Percentiles rank a stretch among this genome's conserved stretches.
Evolutionary conservation across 2,329 filamentous ascomycete species (phyloP).

Genomic region (Drechslerella dactyloides): DNA sequence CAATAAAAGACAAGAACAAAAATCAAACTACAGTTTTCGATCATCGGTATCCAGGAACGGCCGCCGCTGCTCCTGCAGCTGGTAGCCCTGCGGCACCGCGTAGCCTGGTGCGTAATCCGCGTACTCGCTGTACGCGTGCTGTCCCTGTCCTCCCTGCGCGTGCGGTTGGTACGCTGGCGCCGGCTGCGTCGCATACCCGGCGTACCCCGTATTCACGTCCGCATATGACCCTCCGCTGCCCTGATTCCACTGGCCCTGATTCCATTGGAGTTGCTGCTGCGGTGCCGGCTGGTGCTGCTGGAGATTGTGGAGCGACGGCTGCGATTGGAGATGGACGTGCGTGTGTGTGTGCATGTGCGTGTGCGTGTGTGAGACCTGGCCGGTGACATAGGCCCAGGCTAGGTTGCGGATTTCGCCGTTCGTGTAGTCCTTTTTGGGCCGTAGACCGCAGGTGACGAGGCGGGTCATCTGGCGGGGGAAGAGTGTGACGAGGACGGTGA

Average conservation of each 20-base stretch:
- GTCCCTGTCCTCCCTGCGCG: neutral
- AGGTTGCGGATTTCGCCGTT: conserved; percentile 39
- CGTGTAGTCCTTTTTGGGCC: conserved; percentile 38
- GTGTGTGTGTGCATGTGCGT: conserved; percentile 5
- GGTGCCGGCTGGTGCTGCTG: conserved; percentile 9
- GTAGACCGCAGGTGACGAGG: conserved; percentile 36
- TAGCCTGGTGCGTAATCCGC: conserved; percentile 26
- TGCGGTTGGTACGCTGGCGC: neutral
- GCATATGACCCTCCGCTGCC: neutral
- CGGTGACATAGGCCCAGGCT: conserved; percentile 22
- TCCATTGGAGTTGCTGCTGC: conserved; percentile 8
- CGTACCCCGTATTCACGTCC: conserved; percentile 14
- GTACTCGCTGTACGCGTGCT: conserved; percentile 7
- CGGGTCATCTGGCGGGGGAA: conserved; percentile 44
- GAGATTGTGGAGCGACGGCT: conserved; percentile 1
- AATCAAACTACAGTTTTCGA: conserved; percentile 8
- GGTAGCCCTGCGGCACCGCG: conserved; percentile 30
- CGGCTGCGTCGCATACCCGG: conserved; percentile 18
- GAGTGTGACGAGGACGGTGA: conserved; percentile 27
- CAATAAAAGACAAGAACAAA: neutral
- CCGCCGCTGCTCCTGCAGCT: conserved; percentile 28
- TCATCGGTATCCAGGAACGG: conserved; percentile 39
- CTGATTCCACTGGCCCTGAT: conserved; percentile 8
- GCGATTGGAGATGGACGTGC: neutral
- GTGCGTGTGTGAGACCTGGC: conserved; percentile 2